These are phyloP conservation scores for Ceratobasidium sp. DNA, from an alignment of 1,284 basidiomycete genomes.

Conservation along the genomic window DNA sequence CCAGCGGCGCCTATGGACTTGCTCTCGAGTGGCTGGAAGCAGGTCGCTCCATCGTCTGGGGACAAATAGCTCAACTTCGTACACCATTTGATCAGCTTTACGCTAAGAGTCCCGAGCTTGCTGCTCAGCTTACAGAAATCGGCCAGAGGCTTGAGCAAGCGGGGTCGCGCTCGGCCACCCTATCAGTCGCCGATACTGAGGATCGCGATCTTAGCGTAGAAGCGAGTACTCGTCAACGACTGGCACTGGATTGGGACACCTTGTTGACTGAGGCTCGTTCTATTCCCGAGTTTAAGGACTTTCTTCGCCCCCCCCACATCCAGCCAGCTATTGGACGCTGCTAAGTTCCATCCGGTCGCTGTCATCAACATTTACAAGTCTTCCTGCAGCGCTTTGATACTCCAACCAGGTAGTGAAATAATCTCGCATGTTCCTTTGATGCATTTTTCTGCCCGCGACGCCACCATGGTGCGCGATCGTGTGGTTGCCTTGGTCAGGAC, in stretches of 20 bases:
- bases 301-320: constrained; percentile 41
- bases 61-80: no score
- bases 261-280: constrained; percentile 28
- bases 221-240: constrained; percentile 10
- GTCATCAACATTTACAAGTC: constrained; percentile 45
- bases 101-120: no score
- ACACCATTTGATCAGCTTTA: no score
- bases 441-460: not conserved
- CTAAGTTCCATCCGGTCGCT: constrained; percentile 47
- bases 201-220: no score
- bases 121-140: no score
- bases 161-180: no score
- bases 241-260: constrained; percentile 19
- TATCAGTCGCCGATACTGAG: no score
- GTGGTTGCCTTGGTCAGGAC: not conserved
- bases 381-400: constrained; percentile 48
- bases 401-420: constrained; percentile 14
- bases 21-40: no score
- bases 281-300: constrained; percentile 28
- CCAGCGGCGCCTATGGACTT: no score
- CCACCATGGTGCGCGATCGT: not conserved
- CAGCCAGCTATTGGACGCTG: constrained; percentile 41
- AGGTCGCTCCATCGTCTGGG: no score
- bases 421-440: constrained; percentile 10
- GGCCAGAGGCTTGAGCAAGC: no score